These are phyloP conservation scores for Aethionema arabicum DNA, from an alignment of 345 rosid species.

Conservation along the genomic window DNA sequence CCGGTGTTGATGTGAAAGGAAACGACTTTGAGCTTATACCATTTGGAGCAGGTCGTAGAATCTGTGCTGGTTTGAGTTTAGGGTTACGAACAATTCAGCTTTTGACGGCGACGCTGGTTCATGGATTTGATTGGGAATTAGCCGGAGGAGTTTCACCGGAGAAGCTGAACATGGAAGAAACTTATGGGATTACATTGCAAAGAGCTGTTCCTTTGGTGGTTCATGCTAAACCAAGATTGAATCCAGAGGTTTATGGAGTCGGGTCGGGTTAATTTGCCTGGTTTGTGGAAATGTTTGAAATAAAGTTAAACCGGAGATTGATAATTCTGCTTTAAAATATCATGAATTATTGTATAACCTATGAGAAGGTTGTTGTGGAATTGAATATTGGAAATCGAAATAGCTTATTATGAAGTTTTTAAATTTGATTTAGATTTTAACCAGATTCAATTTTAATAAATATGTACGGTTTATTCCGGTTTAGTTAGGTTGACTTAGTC, in stretches of 20 bases:
- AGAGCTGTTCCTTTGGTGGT: constrained; percentile 61
- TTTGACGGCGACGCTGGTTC: constrained; percentile 57
- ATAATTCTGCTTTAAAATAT: too few relatives aligned
- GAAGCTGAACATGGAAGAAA: constrained; percentile 72
- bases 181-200: constrained; percentile 70
- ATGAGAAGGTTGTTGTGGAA: too few relatives aligned
- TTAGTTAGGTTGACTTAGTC: neutral
- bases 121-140: constrained; percentile 76
- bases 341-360: too few relatives aligned
- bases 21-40: constrained; percentile 76
- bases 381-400: too few relatives aligned
- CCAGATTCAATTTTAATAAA: neutral
- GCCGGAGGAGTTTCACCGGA: constrained; percentile 47
- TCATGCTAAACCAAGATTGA: constrained; percentile 60
- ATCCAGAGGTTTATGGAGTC: constrained; percentile 35
- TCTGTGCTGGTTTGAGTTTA: constrained; percentile 73
- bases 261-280: constrained; percentile 18
- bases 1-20: constrained; percentile 60
- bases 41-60: constrained; percentile 84
- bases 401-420: neutral
- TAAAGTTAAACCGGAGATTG: too few relatives aligned
- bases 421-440: constrained; percentile 1
- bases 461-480: constrained; percentile 7
- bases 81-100: constrained; percentile 75
- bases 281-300: too few relatives aligned